Percentiles rank a stretch among this genome's conserved stretches.
phyloP scores from a whole-genome alignment of 1,284 basidiomycete species.

The Moesziomyces globuligerus region DNA sequence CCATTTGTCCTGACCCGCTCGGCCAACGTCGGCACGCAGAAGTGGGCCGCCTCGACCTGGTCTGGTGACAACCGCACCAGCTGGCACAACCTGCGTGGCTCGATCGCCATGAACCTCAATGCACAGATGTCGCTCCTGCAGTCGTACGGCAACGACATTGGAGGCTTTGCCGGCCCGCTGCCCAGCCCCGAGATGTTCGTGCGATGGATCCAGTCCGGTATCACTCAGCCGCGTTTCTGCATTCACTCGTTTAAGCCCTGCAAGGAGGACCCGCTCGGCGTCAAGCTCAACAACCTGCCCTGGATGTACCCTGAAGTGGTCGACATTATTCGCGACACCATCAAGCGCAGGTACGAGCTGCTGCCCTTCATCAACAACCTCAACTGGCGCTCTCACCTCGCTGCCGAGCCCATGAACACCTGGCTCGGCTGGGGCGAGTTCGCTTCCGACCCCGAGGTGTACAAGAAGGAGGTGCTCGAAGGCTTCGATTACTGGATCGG shows the following conservation, averaged over 20 bases:
- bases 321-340: slow-evolving; percentile 67
- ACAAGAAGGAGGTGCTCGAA: slow-evolving; percentile 65
- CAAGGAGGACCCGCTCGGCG: slow-evolving; percentile 66
- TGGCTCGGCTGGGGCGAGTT: slow-evolving; percentile 69
- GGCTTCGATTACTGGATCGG: slow-evolving; percentile 70
- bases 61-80: slow-evolving; percentile 68
- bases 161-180: slow-evolving; percentile 69
- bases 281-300: slow-evolving; percentile 68
- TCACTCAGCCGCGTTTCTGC: slow-evolving; percentile 54
- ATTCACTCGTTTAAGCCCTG: slow-evolving; percentile 70
- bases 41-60: slow-evolving; percentile 69
- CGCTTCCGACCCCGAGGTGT: slow-evolving; percentile 67
- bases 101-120: slow-evolving; percentile 65
- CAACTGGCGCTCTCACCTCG: slow-evolving; percentile 68
- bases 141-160: slow-evolving; percentile 67
- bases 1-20: slow-evolving; percentile 69
- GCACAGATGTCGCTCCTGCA: slow-evolving; percentile 66
- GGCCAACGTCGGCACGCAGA: slow-evolving; percentile 69
- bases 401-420: slow-evolving; percentile 68
- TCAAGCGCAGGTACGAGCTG: slow-evolving; percentile 69
- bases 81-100: slow-evolving; percentile 69
- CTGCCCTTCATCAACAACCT: slow-evolving; percentile 67
- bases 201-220: slow-evolving; percentile 69
- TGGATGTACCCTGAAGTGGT: slow-evolving; percentile 70
- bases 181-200: slow-evolving; percentile 69